A percentile compares a stretch with the other conserved stretches of the same genome.
Conservation (phyloP, 2,329 filamentous ascomycete species). For the Trichoderma sp. region DNA sequence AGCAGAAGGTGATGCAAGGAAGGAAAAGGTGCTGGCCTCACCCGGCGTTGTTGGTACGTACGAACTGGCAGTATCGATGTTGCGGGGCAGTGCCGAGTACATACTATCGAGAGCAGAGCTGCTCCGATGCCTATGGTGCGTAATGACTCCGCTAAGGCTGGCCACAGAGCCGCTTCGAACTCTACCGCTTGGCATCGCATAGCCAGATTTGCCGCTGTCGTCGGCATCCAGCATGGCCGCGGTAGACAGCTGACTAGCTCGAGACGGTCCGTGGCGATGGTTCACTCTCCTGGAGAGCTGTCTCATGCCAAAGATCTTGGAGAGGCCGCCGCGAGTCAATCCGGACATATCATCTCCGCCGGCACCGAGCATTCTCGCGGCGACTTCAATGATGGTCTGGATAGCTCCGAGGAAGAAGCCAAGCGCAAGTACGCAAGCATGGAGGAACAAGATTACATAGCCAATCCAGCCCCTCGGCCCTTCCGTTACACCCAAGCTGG, state of each 20-base stretch:
- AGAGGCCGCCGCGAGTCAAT: slow-evolving; percentile 76
- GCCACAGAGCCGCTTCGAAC: slow-evolving; percentile 63
- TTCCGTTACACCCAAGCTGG: slow-evolving; percentile 76
- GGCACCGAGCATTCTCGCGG: slow-evolving; percentile 78
- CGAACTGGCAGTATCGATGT: slow-evolving; percentile 62
- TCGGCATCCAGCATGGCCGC: slow-evolving; percentile 76
- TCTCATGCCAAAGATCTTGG: slow-evolving; percentile 88
- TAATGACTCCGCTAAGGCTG: slow-evolving; percentile 55
- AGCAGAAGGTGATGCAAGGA: slow-evolving; percentile 60
- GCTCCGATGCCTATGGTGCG: slow-evolving; percentile 50
- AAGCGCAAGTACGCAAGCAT: slow-evolving; percentile 81
- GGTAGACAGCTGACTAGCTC: slow-evolving; percentile 80
- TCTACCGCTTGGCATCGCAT: slow-evolving; percentile 55
- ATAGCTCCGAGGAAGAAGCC: slow-evolving; percentile 92
- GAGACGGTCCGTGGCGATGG: slow-evolving; percentile 63
- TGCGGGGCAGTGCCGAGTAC: slow-evolving; percentile 48
- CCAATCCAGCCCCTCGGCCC: slow-evolving; percentile 91
- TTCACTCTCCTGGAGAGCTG: slow-evolving; percentile 76
- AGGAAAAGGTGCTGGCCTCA: slow-evolving; percentile 72
- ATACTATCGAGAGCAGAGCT: slow-evolving; percentile 57
- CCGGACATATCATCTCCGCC: slow-evolving; percentile 73
- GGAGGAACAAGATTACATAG: slow-evolving; percentile 84
- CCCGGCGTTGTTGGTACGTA: slow-evolving; percentile 74
- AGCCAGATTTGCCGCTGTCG: slow-evolving; percentile 64
- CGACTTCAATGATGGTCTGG: slow-evolving; percentile 87